Evolutionary conservation across 495 filamentous ascomycete genomes (phyloP), one percentile per base, ranked within the genome.

Genomic region (Trichocladium antarcticum): DNA sequence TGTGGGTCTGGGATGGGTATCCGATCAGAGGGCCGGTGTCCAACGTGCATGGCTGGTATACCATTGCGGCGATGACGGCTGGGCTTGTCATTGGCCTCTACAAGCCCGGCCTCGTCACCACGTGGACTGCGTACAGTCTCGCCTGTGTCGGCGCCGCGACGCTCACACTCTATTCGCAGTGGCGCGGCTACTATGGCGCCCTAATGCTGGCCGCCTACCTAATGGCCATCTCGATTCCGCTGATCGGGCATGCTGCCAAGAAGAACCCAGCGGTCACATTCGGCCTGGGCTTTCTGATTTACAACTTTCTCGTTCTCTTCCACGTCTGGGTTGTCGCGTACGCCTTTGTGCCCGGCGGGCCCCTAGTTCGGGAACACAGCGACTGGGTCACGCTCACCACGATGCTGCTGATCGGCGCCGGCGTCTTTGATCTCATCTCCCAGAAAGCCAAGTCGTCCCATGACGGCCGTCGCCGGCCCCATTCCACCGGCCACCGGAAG

Each of bases 311-410:
- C 62, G 79, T 95, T 16, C 75, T 99, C 42, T 92, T 92, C 67
- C 89, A 96, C 59, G 89, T 96, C 32, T 99, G 93, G 93, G 84
- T 95, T 43, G 93, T 99, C 17, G 93, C 93, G 6, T 99, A 99
- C 56, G 93, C 93, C 42, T 99, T 99, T 60, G 93, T 99, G n/a
- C 93, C 92, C 14, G 93, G 93, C 36, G 93, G 92, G 22, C 89
- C 88, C 3, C 72, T 95, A 1, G 83, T 97, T 38, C 82, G 93
- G 19, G 93, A 99, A 61, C 89, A 83, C 57, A 99, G 89, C 19
- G 93, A 97, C 63, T 94, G 88, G 82, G 73, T 99, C 55, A 89
- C 95, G 87, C 75, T 77, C 1, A 76, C 76, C 10, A 93, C 72
- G 56, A 94, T 97, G 84, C 63, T 94, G 9, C 68, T 80, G 54